phyloP scores from a whole-genome alignment of 208 protist genomes.

The Trypanosoma boissoni region DNA sequence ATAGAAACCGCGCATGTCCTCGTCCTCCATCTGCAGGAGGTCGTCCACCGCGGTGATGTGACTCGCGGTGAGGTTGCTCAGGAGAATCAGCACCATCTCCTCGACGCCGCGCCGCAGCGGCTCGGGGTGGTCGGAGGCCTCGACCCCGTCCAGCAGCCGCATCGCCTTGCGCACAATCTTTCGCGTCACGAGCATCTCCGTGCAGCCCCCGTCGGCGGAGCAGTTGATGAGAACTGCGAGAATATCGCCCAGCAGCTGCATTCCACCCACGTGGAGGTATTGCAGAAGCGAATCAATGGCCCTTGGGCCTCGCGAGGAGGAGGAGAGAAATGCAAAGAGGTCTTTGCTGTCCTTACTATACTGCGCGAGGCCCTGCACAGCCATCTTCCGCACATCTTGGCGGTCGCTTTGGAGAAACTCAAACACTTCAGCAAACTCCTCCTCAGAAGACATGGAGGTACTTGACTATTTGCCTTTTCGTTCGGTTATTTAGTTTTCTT shows the following conservation, averaged over 20 bases:
- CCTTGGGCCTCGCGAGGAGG: conserved; percentile 28
- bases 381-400: conserved; percentile 85
- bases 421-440: conserved; percentile 64
- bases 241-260: conserved; percentile 59
- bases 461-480: background rate
- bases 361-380: conserved; percentile 62
- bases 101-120: conserved; percentile 42
- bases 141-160: conserved; percentile 71
- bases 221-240: conserved; percentile 83
- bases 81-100: conserved; percentile 83
- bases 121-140: conserved; percentile 31
- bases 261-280: conserved; percentile 46
- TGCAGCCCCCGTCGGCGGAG: conserved; percentile 60
- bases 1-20: conserved; percentile 82
- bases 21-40: conserved; percentile 71
- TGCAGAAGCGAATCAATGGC: conserved; percentile 60
- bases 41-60: conserved; percentile 75
- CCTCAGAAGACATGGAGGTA: background rate
- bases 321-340: conserved; percentile 49
- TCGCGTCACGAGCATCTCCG: conserved; percentile 63
- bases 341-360: conserved; percentile 76
- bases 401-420: conserved; percentile 57
- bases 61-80: conserved; percentile 80
- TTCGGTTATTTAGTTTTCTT: background rate
- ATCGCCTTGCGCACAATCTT: conserved; percentile 72